A percentile compares a stretch with the other conserved stretches of the same genome.
These are phyloP conservation scores for Neostapfia colusana DNA, from an alignment of 176 grass and related monocot genomes.

Conservation along the genomic window DNA sequence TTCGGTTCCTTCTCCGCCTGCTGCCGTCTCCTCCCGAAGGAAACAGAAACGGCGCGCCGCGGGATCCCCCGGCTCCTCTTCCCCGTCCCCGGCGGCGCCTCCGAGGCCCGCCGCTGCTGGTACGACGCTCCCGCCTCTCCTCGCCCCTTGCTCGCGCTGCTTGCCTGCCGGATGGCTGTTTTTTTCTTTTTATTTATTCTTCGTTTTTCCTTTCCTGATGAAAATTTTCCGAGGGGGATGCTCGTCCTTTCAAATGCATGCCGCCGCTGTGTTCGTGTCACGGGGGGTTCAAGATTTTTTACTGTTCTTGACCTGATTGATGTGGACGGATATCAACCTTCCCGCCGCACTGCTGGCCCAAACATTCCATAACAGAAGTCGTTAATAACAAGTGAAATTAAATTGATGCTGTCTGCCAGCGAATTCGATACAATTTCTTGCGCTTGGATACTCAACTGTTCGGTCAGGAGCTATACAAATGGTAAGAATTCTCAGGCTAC, in stretches of 20 bases:
- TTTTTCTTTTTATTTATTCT: background rate
- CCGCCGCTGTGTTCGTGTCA: background rate
- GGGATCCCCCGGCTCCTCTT: background rate
- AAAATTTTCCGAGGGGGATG: background rate
- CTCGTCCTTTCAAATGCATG: background rate
- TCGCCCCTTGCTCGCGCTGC: background rate
- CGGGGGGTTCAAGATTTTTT: background rate
- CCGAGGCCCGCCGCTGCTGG: background rate
- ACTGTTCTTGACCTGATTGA: background rate
- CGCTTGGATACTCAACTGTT: background rate
- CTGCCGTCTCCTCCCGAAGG: background rate
- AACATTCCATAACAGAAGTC: background rate
- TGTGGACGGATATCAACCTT: background rate
- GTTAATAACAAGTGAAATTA: background rate
- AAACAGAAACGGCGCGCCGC: background rate
- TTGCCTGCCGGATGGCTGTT: background rate
- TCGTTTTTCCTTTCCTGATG: background rate
- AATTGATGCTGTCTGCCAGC: too few relatives aligned
- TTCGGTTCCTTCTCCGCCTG: background rate
- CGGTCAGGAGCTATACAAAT: background rate
- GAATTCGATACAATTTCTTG: background rate
- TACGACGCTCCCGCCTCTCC: background rate
- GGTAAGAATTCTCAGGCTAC: background rate
- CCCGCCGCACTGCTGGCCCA: background rate
- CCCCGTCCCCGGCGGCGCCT: background rate